Evolutionary conservation across 169 alveolate species (phyloP), one percentile per base, ranked within the genome.

Genomic region (Fabrea salina): DNA sequence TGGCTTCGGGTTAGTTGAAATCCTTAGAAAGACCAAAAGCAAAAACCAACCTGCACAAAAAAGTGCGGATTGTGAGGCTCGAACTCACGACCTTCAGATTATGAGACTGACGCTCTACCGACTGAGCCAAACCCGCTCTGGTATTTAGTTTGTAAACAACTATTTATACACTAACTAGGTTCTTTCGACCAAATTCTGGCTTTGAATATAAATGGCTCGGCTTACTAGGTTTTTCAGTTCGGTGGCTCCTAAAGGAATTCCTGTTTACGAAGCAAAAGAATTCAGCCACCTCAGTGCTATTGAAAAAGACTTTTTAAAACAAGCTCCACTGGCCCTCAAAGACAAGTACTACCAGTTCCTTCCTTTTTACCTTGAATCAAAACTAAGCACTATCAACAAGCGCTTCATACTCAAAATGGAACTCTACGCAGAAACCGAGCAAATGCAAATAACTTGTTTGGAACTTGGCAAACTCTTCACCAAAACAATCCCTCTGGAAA

Each of bases 401-500:
- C 57, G 78, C 43, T 84, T 84, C 68, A 82, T 84, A 8, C 67
- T 79, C 6, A 82, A 75, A 56, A 84, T 84, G 89, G 74, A 58
- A 40, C 79, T 79, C 30, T 67, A 54, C 11, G 79, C 76, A 27
- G 82, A 84, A 72, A 41, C 58, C 3, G 67, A 79, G 32, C 32
- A 53, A 51, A 50, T 84, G 41, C 22, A 61, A 50, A 43, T 84
- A 47, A 44, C 68, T 22, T 72, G 76, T 57, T 35, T 84, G 37
- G 47, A 61, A 0, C 81, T 68, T 11, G 39, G 67, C 33, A 59
- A 71, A 40, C 1, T 79, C 25, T 51, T 59, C 56, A 41, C 72
- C 7, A 64, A 79, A 64, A 37, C 33, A 13, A 86, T 84, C 37
- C n/a, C 61, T 44, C 35, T 72, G 44, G 67, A 54, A 53, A 72